Percentiles rank a stretch among this genome's conserved stretches.
Evolutionary conservation across 192 early-diverging fungal genomes (phyloP).

Genomic region (Lobulomyces angularis): DNA sequence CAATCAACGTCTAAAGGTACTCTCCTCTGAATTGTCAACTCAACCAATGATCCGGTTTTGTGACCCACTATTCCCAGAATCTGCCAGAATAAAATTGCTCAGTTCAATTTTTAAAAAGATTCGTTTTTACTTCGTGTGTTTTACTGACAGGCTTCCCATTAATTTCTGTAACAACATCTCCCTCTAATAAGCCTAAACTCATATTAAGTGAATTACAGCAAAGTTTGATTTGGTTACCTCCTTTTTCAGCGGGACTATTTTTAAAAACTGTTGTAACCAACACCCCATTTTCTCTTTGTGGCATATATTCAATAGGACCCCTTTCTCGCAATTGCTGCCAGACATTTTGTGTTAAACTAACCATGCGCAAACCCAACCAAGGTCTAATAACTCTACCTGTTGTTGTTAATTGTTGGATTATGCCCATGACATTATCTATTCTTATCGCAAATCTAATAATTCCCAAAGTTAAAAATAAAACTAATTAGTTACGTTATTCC

Average conservation of each 20-base stretch:
- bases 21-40: constrained; percentile 17
- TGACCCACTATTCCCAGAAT: constrained; percentile 20
- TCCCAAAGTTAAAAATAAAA: constrained; percentile 6
- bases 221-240: too few relatives aligned
- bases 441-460: constrained; percentile 28
- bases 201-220: too few relatives aligned
- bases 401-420: constrained; percentile 26
- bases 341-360: constrained; percentile 20
- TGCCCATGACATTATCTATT: constrained; percentile 22
- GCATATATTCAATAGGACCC: constrained; percentile 5
- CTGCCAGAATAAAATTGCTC: too few relatives aligned
- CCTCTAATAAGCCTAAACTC: constrained; percentile 18
- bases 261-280: constrained; percentile 20
- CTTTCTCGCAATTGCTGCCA: constrained; percentile 20
- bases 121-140: constrained; percentile 22
- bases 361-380: constrained; percentile 31
- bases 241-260: too few relatives aligned
- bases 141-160: constrained; percentile 13
- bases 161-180: constrained; percentile 29
- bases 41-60: constrained; percentile 16
- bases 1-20: constrained; percentile 30
- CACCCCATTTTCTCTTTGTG: constrained; percentile 16
- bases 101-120: too few relatives aligned
- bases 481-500: constrained; percentile 19
- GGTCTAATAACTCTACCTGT: constrained; percentile 27